A percentile compares a stretch with the other conserved stretches of the same genome.
Evolutionary conservation across 768 basidiomycete genomes (phyloP).

Genomic region (Lactarius psammicola): DNA sequence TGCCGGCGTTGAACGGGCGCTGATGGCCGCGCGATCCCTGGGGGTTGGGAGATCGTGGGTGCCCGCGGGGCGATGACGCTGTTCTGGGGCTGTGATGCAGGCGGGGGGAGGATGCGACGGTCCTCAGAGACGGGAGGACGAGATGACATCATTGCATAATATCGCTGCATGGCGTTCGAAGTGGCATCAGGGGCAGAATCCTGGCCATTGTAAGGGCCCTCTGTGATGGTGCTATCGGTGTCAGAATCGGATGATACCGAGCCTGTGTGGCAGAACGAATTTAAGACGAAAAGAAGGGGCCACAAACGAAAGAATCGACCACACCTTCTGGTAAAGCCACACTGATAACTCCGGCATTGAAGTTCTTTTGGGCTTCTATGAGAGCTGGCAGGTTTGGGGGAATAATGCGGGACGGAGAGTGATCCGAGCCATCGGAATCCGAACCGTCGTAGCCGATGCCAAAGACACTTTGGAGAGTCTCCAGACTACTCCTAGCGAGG

Average conservation of each 20-base stretch:
- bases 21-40: slow-evolving; percentile 14
- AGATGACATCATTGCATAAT: slow-evolving; percentile 26
- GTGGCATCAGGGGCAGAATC: slow-evolving; percentile 5
- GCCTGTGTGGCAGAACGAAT: slow-evolving; percentile 7
- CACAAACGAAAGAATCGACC: not conserved
- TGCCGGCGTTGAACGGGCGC: slow-evolving; percentile 14
- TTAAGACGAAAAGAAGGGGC: not conserved
- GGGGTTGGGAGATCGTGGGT: slow-evolving; percentile 12
- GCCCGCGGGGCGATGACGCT: slow-evolving; percentile 12
- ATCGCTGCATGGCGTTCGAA: slow-evolving; percentile 15
- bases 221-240: slow-evolving; percentile 28
- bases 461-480: slow-evolving; percentile 25
- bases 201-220: slow-evolving; percentile 25
- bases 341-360: slow-evolving; percentile 22
- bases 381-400: slow-evolving; percentile 27
- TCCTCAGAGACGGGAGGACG: slow-evolving; percentile 22
- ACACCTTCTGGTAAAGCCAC: slow-evolving; percentile 27
- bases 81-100: slow-evolving; percentile 22
- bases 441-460: slow-evolving; percentile 11
- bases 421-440: slow-evolving; percentile 15
- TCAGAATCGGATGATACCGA: slow-evolving; percentile 30
- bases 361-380: slow-evolving; percentile 26
- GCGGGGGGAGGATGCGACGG: slow-evolving; percentile 24
- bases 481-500: slow-evolving; percentile 25
- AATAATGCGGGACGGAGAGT: slow-evolving; percentile 24